Percentiles rank a stretch among this genome's conserved stretches.
Conservation (phyloP, 225 moss, liverwort and hornwort species). For the Ulota crispa region DNA sequence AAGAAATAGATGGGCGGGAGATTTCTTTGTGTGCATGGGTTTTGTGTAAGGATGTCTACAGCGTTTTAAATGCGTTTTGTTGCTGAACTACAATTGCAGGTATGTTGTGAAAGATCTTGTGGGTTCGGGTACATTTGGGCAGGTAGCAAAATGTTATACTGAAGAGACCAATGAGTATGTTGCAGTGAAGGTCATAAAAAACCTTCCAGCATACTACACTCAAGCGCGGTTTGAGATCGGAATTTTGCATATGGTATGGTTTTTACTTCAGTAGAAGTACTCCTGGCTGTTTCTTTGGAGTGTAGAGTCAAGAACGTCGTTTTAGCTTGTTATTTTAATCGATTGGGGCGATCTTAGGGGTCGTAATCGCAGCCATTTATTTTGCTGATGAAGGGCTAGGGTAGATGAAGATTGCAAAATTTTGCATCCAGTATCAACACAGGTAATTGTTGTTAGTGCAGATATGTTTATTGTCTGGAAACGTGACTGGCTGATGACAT, state of each 20-base stretch:
- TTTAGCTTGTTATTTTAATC: not conserved
- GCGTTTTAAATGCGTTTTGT: conserved; percentile 12
- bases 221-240: conserved; percentile 92
- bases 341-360: not conserved
- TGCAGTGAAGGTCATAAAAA: conserved; percentile 96
- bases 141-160: conserved; percentile 88
- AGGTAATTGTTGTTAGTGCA: not conserved
- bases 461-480: not conserved
- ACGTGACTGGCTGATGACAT: not conserved
- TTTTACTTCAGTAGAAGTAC: not conserved
- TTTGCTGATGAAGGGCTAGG: not conserved
- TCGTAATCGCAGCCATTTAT: not conserved
- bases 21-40: not conserved
- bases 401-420: not conserved
- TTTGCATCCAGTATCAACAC: not conserved
- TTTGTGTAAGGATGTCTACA: not conserved
- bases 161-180: conserved; percentile 72
- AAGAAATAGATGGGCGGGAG: not conserved
- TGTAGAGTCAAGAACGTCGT: not conserved
- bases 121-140: conserved; percentile 91
- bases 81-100: conserved; percentile 41
- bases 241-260: conserved; percentile 76
- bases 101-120: conserved; percentile 91
- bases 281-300: not conserved
- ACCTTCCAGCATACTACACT: conserved; percentile 78